Percentiles rank a stretch among this genome's conserved stretches.
These are phyloP conservation scores for Passiflora organensis DNA, from an alignment of 345 rosid genomes.

Conservation along the genomic window DNA sequence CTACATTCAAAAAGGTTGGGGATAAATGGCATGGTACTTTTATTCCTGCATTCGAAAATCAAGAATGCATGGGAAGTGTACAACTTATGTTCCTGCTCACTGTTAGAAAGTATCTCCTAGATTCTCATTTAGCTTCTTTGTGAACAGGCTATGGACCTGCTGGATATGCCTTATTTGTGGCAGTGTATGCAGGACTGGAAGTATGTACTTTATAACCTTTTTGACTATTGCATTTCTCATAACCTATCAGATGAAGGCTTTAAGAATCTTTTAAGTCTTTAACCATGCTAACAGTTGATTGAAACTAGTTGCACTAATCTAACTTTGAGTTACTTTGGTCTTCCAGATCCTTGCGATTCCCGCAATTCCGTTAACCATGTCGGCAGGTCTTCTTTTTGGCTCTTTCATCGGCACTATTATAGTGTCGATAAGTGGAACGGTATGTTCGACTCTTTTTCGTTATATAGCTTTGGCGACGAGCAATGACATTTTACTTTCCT, in stretches of 20 bases:
- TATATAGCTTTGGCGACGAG: neutral
- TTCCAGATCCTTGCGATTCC: constrained; percentile 88
- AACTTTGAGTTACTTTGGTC: constrained; percentile 4
- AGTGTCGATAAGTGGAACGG: constrained; percentile 98
- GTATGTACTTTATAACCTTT: constrained; percentile 34
- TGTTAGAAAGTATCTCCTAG: neutral
- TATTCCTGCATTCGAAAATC: neutral
- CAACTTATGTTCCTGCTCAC: too few species aligned
- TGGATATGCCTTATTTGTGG: constrained; percentile 90
- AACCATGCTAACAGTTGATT: neutral
- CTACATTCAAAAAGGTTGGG: neutral
- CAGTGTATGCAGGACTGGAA: constrained; percentile 91
- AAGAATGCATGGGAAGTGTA: too few species aligned
- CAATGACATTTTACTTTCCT: constrained; percentile 11
- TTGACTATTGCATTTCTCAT: neutral
- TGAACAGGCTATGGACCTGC: constrained; percentile 84
- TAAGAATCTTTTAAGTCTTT: neutral
- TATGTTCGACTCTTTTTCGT: constrained; percentile 30
- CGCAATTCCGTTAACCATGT: constrained; percentile 92
- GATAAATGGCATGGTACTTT: neutral
- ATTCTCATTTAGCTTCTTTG: constrained; percentile 7
- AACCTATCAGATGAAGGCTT: neutral
- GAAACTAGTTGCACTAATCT: neutral
- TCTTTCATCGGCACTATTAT: constrained; percentile 77
- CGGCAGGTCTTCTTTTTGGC: constrained; percentile 98